Evolutionary conservation across 2,329 filamentous ascomycete genomes (phyloP), one percentile per base, ranked within the genome.

Genomic region (Shiraia bambusicola): DNA sequence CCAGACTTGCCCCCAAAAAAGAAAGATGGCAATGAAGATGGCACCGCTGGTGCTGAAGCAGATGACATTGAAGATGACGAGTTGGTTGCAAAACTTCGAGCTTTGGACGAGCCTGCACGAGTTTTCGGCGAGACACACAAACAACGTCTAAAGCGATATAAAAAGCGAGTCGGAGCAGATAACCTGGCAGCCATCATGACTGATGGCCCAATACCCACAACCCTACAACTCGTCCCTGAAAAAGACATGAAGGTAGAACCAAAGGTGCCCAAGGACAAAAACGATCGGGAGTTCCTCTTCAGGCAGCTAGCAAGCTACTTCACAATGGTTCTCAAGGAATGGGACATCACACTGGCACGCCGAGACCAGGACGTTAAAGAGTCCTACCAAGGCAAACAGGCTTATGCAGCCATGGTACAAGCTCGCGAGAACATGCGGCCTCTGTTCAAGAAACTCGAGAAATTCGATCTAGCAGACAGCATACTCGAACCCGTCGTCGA

Each of bases 231-330:
- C 1, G 84, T 97, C 2, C 81, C 86, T 6, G 91, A 94, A 70
- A 83, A 83, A 65, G 84, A 95, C 54, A 95, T 96, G 88, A 92
- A 91, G 68, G 82, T 97, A 16, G 38, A 50, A 3, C 74, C 81
- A 1, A 76, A 74, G 30, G 72, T 88, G 8, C 76, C 79, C 1
- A 76, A 78, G 56, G 86, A 91, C 54, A 73, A 73, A 14, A 80
- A 83, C 28, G 86, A 76, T 0, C 80, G 83, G 32, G 73, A 78
- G 31, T 90, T 86, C 69, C 74, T 98, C 28, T 92, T 86, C 72
- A 79, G 92, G 9, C 92, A 98, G 69, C 77, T 98, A 41, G 88
- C 87, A 14, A 93, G 88, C 34, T 98, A 96, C 74, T 97, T 98
- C 73, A 94, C 88, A 38, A 89, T 98, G 83, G 82, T 98, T n/a